These are phyloP conservation scores for Aspergillus pseudonomiae DNA, from an alignment of 2,329 filamentous ascomycete genomes.

Conservation along the genomic window DNA sequence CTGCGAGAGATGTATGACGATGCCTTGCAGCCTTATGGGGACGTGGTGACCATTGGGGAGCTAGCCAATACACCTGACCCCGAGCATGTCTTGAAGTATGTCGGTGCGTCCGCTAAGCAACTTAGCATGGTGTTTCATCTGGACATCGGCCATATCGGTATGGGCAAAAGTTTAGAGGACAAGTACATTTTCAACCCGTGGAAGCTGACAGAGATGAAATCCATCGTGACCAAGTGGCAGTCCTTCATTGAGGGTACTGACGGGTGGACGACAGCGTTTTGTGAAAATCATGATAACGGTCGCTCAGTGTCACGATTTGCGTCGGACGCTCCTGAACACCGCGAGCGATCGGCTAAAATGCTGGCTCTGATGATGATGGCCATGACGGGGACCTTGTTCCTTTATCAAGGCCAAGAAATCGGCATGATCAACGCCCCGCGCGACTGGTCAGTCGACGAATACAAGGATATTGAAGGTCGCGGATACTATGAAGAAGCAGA, in stretches of 20 bases:
- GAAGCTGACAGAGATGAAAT: conserved; percentile 54
- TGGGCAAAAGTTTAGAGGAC: conserved; percentile 52
- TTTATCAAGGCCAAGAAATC: conserved; percentile 65
- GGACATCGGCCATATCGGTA: conserved; percentile 52
- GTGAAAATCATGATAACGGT: conserved; percentile 67
- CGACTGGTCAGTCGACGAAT: conserved; percentile 53
- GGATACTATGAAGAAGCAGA: conserved; percentile 51
- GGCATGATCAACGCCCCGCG: conserved; percentile 61
- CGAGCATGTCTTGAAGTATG: conserved; percentile 60
- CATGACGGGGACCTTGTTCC: conserved; percentile 58
- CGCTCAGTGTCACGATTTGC: conserved; percentile 59
- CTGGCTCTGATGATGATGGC: conserved; percentile 53
- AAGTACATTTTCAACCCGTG: conserved; percentile 50
- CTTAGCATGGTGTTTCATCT: conserved; percentile 68
- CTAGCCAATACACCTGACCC: conserved; percentile 65
- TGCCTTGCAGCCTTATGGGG: conserved; percentile 58
- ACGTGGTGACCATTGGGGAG: conserved; percentile 71
- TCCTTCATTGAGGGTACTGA: conserved; percentile 51
- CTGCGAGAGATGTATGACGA: conserved; percentile 66
- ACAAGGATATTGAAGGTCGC: conserved; percentile 47
- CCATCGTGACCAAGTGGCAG: conserved; percentile 55
- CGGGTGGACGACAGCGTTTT: conserved; percentile 62
- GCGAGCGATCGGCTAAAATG: conserved; percentile 56
- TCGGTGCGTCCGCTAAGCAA: conserved; percentile 60
- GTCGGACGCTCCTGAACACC: conserved; percentile 51